phyloP scores from a whole-genome alignment of 495 filamentous ascomycete species.

The Stereocaulon alpinum region DNA sequence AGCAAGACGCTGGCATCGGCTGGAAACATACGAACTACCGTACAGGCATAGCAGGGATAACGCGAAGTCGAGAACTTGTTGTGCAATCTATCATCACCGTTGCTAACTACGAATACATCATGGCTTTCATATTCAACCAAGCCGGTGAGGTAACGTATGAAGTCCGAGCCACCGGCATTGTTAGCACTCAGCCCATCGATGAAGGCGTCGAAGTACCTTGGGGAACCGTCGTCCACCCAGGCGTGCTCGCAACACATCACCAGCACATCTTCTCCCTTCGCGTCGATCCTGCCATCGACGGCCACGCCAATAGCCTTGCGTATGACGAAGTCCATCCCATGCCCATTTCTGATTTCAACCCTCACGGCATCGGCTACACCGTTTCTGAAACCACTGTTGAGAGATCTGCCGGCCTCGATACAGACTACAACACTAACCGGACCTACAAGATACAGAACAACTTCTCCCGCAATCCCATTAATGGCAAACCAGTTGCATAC shows the following conservation, averaged over 20 bases:
- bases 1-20: conserved; percentile 55
- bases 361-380: conserved; percentile 67
- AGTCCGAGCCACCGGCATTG: conserved; percentile 74
- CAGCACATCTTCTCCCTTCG: conserved; percentile 89
- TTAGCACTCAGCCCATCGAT: conserved; percentile 75
- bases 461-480: conserved; percentile 54
- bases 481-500: conserved; percentile 66
- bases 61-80: conserved; percentile 51
- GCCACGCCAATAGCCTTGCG: conserved; percentile 57
- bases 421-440: conserved; percentile 52
- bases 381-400: conserved; percentile 50
- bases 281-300: conserved; percentile 73
- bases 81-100: conserved; percentile 69
- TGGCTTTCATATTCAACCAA: conserved; percentile 78
- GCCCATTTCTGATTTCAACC: conserved; percentile 65
- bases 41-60: conserved; percentile 47
- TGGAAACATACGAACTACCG: conserved; percentile 63
- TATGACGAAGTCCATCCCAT: conserved; percentile 65
- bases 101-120: conserved; percentile 76
- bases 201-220: conserved; percentile 56
- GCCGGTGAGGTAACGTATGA: conserved; percentile 73
- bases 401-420: conserved; percentile 52
- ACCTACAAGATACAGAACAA: conserved; percentile 75
- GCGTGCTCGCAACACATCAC: conserved; percentile 68
- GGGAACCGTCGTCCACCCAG: conserved; percentile 80